These are phyloP conservation scores for Candida verbasci DNA, from an alignment of 805 yeast species.

Conservation along the genomic window DNA sequence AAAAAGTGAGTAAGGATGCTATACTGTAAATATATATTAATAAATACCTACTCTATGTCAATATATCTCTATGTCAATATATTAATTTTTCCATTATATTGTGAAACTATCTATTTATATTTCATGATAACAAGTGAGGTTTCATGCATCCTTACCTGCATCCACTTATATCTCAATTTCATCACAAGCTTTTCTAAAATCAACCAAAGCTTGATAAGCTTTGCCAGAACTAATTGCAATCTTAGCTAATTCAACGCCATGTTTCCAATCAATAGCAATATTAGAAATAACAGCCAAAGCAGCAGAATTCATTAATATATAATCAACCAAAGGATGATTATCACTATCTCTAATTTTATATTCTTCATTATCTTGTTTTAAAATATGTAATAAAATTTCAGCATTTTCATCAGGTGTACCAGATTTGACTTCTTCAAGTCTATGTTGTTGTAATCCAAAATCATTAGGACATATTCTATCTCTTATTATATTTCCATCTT, in stretches of 20 bases:
- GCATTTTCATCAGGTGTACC: constrained; percentile 92
- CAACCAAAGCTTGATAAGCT: constrained; percentile 57
- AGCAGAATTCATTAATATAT: constrained; percentile 84
- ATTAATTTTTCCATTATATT: too few relatives aligned
- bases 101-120: too few relatives aligned
- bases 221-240: constrained; percentile 61
- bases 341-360: constrained; percentile 37
- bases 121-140: too few relatives aligned
- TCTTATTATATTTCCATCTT: constrained; percentile 37
- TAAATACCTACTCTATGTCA: too few relatives aligned
- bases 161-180: constrained; percentile 5
- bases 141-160: too few relatives aligned
- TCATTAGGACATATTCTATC: constrained; percentile 62
- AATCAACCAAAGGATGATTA: constrained; percentile 70
- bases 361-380: constrained; percentile 41
- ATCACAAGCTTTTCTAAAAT: constrained; percentile 36
- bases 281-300: constrained; percentile 83
- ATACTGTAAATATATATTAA: too few relatives aligned
- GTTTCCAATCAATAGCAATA: constrained; percentile 59
- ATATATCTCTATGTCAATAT: too few relatives aligned
- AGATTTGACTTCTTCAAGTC: constrained; percentile 62
- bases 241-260: constrained; percentile 74
- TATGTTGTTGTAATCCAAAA: constrained; percentile 76
- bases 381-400: constrained; percentile 39
- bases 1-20: too few relatives aligned